Conservation (phyloP, 257 asterid species). For the Petunia axillaris region DNA sequence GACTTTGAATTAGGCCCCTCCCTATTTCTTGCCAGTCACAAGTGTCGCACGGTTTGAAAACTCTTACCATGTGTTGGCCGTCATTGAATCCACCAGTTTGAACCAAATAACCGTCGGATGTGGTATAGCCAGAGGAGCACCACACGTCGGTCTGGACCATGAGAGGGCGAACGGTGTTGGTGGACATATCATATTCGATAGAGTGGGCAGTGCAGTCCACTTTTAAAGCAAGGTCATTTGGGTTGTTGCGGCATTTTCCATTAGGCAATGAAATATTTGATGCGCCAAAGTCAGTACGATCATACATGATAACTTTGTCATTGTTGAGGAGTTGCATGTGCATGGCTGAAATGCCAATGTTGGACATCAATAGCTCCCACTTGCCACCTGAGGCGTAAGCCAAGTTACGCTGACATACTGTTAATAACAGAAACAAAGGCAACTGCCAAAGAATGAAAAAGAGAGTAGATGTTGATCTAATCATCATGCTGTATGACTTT, state of each 20-base stretch:
- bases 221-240: constrained; percentile 25
- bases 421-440: neutral
- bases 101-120: constrained; percentile 38
- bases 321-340: constrained; percentile 60
- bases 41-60: neutral
- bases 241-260: constrained; percentile 41
- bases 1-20: constrained; percentile 3
- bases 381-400: constrained; percentile 40
- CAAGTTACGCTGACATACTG: constrained; percentile 21
- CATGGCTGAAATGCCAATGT: constrained; percentile 54
- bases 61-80: constrained; percentile 30
- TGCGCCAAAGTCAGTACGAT: constrained; percentile 50
- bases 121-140: constrained; percentile 56
- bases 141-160: constrained; percentile 48
- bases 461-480: constrained; percentile 19
- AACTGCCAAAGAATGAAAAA: constrained; percentile 26
- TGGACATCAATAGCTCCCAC: constrained; percentile 42
- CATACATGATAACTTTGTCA: constrained; percentile 50
- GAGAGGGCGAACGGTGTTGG: constrained; percentile 47
- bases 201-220: constrained; percentile 62
- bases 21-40: constrained; percentile 33
- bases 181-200: constrained; percentile 45
- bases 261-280: constrained; percentile 49
- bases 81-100: constrained; percentile 54
- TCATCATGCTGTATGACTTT: neutral